Base-by-base conservation (phyloP, 2,329 filamentous ascomycete genomes). In the Cordyceps javanica region DNA sequence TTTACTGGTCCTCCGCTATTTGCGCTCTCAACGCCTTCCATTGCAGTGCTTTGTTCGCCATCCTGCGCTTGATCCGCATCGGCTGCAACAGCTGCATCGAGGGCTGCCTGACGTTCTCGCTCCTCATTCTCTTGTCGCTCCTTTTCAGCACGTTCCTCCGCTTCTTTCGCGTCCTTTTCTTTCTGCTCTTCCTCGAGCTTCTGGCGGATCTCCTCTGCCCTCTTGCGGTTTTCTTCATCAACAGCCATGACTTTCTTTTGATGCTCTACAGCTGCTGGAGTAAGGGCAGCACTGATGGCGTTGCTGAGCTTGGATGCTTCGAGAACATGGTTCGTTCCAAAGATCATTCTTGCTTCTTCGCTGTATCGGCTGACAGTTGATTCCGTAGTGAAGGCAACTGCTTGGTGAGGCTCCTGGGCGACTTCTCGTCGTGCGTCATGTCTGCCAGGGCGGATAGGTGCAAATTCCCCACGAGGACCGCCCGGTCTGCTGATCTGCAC, bases 311-410 rank as follows among this genome's bases (percentile, higher is more conserved):
- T 78, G 2, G 86, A 82, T 67, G 89, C 89, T 50, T 96, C 91
- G 3, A 82, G 69, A 54, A 61, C 58, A 50, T 87, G 82, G 50
- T 75, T 78, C 23, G 77, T 73, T 26, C 89, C 89, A 70, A 94
- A 97, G 0, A 97, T 80, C 70, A 99, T 86, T 62, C 88, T 86
- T 9, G 91, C 87, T 70, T 97, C 95, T 67, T 97, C 91, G 67
- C 89, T 84, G 87, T 95, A 99, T 60, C 94, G 87, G 55, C 82
- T 80, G 57, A 81, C 77, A 1, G 94, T 97, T 9, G 83, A 79
- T 38, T 85, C 82, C 9, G 90, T 79, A 21, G 80, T 75, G 69
- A 97, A 97, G 3, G 85, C 77, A 26, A 92, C 86, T 13, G 90
- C 88, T 64, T 89, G 87, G n/a, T 83, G 78, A 13, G 88, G 88